Percentiles rank a stretch among this genome's conserved stretches.
These are phyloP conservation scores for Zymoseptoria brevis DNA, from an alignment of 2,329 filamentous ascomycete species.

Conservation along the genomic window DNA sequence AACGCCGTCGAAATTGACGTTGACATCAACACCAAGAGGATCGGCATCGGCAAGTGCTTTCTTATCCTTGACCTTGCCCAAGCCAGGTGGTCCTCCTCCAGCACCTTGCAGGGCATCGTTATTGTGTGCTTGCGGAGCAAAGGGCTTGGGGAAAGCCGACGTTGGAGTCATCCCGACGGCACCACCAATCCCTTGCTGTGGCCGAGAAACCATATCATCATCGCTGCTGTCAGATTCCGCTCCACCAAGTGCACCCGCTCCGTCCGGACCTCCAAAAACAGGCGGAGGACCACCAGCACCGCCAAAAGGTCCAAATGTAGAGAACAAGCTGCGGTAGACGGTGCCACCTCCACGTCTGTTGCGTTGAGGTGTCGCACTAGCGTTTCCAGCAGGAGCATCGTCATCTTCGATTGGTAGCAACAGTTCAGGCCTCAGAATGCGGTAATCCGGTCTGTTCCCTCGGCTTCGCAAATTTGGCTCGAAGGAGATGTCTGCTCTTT, in stretches of 20 bases:
- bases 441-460: slow-evolving; percentile 73
- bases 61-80: slow-evolving; percentile 88
- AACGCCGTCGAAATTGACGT: slow-evolving; percentile 88
- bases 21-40: slow-evolving; percentile 84
- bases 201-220: slow-evolving; percentile 59
- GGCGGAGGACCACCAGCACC: slow-evolving; percentile 67
- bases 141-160: slow-evolving; percentile 39
- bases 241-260: slow-evolving; percentile 64
- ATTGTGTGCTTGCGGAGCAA: slow-evolving; percentile 48
- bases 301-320: slow-evolving; percentile 87
- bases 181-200: slow-evolving; percentile 50
- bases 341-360: slow-evolving; percentile 54
- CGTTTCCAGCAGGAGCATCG: slow-evolving; percentile 54
- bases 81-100: slow-evolving; percentile 60
- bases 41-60: slow-evolving; percentile 90
- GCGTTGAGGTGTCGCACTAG: slow-evolving; percentile 53
- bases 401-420: slow-evolving; percentile 67
- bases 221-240: slow-evolving; percentile 95
- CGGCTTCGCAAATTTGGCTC: slow-evolving; percentile 51
- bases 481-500: slow-evolving; percentile 24
- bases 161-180: slow-evolving; percentile 58
- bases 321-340: slow-evolving; percentile 71
- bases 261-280: slow-evolving; percentile 66
- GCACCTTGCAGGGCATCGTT: slow-evolving; percentile 49
- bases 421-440: slow-evolving; percentile 68